These are phyloP conservation scores for Obelidium mucronatum DNA, from an alignment of 192 early-diverging fungal genomes.

Conservation along the genomic window DNA sequence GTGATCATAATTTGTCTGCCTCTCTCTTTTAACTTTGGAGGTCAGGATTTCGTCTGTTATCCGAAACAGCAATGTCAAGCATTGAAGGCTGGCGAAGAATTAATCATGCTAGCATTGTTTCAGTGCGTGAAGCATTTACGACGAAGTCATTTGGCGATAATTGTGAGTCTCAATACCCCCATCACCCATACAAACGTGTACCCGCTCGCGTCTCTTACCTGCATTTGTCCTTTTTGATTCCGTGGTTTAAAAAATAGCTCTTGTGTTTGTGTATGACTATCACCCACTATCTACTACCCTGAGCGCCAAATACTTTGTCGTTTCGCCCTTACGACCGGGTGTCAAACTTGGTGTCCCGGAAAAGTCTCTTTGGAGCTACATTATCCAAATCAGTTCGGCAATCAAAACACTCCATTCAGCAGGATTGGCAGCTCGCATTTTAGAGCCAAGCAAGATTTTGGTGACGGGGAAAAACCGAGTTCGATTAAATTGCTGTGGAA, in stretches of 20 bases:
- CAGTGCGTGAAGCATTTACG: slow-evolving; percentile 92
- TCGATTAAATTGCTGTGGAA: slow-evolving; percentile 50
- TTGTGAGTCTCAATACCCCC: slow-evolving; percentile 57
- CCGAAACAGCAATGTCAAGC: slow-evolving; percentile 81
- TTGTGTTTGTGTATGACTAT: slow-evolving; percentile 96
- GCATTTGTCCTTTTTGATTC: not conserved
- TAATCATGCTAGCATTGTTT: slow-evolving; percentile 83
- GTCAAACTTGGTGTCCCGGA: slow-evolving; percentile 63
- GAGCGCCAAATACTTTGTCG: slow-evolving; percentile 68
- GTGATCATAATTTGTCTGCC: slow-evolving; percentile 35
- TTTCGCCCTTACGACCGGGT: not conserved
- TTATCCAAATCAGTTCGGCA: slow-evolving; percentile 79
- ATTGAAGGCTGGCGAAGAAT: slow-evolving; percentile 89
- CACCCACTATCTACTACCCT: slow-evolving; percentile 84
- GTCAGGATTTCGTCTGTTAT: slow-evolving; percentile 72
- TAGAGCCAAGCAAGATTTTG: slow-evolving; percentile 85
- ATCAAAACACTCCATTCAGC: slow-evolving; percentile 84
- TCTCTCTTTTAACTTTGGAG: not conserved
- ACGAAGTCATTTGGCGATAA: slow-evolving; percentile 95
- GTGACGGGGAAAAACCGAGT: slow-evolving; percentile 86
- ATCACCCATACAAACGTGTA: not conserved
- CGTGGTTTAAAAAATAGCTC: slow-evolving; percentile 56
- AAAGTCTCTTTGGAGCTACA: slow-evolving; percentile 79
- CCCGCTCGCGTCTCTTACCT: too few relatives aligned
- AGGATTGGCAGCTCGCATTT: slow-evolving; percentile 78